Evolutionary conservation across 2,329 filamentous ascomycete species (phyloP), one percentile per base, ranked within the genome.

Genomic region (Ceratocystis eucalypticola): DNA sequence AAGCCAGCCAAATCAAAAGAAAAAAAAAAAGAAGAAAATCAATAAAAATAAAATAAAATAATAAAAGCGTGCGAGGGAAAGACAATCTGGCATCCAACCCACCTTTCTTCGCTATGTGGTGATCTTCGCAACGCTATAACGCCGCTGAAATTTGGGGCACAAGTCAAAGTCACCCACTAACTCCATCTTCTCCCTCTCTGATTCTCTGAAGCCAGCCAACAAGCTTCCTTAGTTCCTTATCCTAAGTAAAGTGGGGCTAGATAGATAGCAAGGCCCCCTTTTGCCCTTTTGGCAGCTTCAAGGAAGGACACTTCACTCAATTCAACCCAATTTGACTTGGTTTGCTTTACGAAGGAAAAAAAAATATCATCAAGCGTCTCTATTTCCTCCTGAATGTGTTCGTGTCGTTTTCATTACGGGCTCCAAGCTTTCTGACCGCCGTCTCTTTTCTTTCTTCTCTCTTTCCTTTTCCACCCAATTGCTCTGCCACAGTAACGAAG

Each of bases 351-450:
- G 2, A 28, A 50, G 41, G 48, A 50, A 63, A 37, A 63, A 41
- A 63, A 63, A 64, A 64, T 61, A 67, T 59, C 61, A 61, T 50
- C 44, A 50, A 37, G 61, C 37, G 53, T 45, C 62, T 45, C 53
- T 59, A 25, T 46, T 48, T 66, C 46, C 57, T 62, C 61, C 67
- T 66, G 53, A 65, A 66, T 64, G 53, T 25, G 65, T 66, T 68
- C 67, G 64, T 65, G 64, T 64, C 50, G 61, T 63, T 64, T 68
- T 53, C 63, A 59, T 53, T 30, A 30, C 61, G 37, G 33, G 57
- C 63, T 46, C 59, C 66, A 62, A 66, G 59, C 53, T 61, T 66
- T n/a, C 61, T 37, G 15, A 46, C 53, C 30, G 28, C 53, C 50
- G 44, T 65, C 45, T 44, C 45, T 41, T 63, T 63, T 65, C 28